Conservation (phyloP, 257 asterid genomes). For the Przewalskia tangutica region DNA sequence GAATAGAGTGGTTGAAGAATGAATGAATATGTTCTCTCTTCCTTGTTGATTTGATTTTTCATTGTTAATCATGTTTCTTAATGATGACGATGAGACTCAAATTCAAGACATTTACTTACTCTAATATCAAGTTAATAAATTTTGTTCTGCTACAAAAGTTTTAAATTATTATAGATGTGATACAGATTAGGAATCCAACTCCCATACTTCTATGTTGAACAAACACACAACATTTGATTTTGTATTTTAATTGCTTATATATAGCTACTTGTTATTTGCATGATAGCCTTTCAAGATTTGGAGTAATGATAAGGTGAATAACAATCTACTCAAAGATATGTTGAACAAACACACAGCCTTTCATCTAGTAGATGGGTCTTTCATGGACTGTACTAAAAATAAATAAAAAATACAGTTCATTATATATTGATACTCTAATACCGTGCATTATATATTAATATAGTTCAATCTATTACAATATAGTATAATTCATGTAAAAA, state of each 20-base stretch:
- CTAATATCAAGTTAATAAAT: background rate
- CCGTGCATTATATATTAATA: no score
- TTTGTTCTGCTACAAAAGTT: background rate
- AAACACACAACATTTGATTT: background rate
- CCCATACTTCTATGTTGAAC: constrained; percentile 1
- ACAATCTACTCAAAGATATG: background rate
- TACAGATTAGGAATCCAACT: background rate
- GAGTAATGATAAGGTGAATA: background rate
- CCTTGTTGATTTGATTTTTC: background rate
- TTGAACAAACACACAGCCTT: no score
- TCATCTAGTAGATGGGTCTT: no score
- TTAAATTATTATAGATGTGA: background rate
- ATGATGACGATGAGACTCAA: background rate
- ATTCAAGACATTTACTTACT: background rate
- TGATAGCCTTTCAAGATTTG: background rate
- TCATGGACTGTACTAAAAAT: no score
- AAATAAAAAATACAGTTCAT: no score
- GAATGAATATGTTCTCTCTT: background rate
- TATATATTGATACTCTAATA: no score
- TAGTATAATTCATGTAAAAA: no score
- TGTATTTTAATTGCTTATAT: background rate
- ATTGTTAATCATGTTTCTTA: background rate
- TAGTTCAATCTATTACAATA: no score
- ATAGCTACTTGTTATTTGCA: background rate
- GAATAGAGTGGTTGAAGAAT: background rate